Base-by-base conservation (phyloP, 2,329 filamentous ascomycete species). In the Westerdykella aurantiaca region DNA sequence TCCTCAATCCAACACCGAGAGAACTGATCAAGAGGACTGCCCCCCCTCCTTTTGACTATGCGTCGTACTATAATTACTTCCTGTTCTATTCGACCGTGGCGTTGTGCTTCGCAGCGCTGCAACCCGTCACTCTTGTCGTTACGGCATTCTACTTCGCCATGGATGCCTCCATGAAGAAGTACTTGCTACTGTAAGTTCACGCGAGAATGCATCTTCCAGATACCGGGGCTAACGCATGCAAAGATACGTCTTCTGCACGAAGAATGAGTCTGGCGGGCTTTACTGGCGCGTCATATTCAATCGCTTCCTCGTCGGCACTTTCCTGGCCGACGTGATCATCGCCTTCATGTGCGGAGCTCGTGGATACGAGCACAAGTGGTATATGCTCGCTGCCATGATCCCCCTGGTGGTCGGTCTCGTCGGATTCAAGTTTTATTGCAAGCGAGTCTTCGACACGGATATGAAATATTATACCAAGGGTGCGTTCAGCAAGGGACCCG, bases 1-100 rank as follows among this genome's bases (percentile, higher is more conserved):
- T 96, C 58, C 79, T 87, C 21, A 85, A 81, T 48, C 91, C 91
- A 3, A 97, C 93, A 2, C 93, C 93, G 5, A 79, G 93, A 54
- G 85, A 95, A 65, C 74, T 93, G 54, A 97, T 97, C 54, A 88
- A 95, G 66, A 80, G 93, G 60, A 95, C 90, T 0, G 93, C 93
- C 3, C 93, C 93, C 1, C 90, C 88, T 2, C 76, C 87, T 0
- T 96, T 98, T 64, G 90, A 97, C 55, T 97, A 96, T 61, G 88
- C 93, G 46, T 88, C 82, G 56, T 97, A 97, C 71, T 98, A 96
- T 77, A 97, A 96, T 68, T 97, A 95, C 67, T 96, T 96, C 68
- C 75, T 97, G 23, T 98, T 88, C 70, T 98, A 97, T 71, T 77
- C 86, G 18, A 96, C 91, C 0, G 86, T 97, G 25, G 85, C 88